Conservation (phyloP, 306 rosid species). For the Acacia melanoxylon region DNA sequence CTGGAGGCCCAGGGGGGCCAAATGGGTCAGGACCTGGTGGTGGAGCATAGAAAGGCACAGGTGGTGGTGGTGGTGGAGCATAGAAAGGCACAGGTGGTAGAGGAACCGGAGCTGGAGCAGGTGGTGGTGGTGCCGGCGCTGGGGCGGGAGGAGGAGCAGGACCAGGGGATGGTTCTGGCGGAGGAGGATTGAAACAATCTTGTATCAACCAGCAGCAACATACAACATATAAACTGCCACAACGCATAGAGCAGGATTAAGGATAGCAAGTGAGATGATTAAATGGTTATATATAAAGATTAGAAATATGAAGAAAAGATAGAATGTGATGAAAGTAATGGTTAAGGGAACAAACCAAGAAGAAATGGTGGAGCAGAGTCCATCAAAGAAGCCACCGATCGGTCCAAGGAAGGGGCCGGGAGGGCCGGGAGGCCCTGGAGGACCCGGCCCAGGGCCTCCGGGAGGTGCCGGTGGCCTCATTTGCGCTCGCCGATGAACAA, state of each 20-base stretch:
- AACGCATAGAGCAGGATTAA: neutral
- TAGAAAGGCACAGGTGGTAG: neutral
- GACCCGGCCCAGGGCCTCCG: constrained; percentile 29
- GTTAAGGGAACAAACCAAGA: constrained; percentile 44
- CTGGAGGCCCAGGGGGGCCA: constrained; percentile 12
- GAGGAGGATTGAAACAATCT: neutral
- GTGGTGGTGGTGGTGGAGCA: neutral
- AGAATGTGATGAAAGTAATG: neutral
- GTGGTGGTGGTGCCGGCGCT: neutral
- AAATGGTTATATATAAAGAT: neutral
- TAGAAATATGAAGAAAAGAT: neutral
- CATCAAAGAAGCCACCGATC: constrained; percentile 30
- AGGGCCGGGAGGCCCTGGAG: constrained; percentile 21
- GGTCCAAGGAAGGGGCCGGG: constrained; percentile 29
- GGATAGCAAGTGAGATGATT: neutral
- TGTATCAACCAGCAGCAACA: constrained; percentile 49
- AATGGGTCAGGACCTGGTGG: neutral
- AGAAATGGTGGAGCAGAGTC: constrained; percentile 35
- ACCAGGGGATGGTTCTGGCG: neutral
- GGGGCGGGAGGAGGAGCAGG: neutral
- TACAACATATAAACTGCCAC: constrained; percentile 34
- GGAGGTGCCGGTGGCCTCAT: constrained; percentile 41
- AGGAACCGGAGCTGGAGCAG: neutral
- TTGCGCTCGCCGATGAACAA: neutral
- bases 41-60: neutral